Percentiles rank a stretch among this genome's conserved stretches.
Conservation (phyloP, 73 alveolate species). For the Paraurostyla sp. region DNA sequence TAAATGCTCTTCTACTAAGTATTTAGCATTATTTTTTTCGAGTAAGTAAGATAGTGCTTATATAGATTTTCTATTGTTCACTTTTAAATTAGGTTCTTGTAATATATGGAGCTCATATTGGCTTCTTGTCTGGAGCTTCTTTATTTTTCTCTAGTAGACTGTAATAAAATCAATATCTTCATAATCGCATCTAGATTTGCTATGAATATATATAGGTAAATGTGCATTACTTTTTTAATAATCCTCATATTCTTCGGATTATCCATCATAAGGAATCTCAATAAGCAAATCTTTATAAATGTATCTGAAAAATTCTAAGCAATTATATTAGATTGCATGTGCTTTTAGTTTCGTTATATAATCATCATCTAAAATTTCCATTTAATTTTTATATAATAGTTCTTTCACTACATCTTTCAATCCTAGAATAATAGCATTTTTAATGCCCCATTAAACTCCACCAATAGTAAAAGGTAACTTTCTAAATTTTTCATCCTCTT, state of each 20-base stretch:
- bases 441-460: constrained; percentile 37
- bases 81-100: background rate
- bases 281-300: too few species aligned
- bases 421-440: background rate
- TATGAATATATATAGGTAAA: background rate
- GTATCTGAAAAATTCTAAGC: too few species aligned
- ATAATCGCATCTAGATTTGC: background rate
- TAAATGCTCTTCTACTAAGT: too few species aligned
- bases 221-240: too few species aligned
- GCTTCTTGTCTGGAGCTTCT: background rate
- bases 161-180: background rate
- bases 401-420: background rate
- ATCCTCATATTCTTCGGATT: background rate
- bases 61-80: background rate
- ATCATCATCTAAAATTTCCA: background rate
- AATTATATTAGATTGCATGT: too few species aligned
- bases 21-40: too few species aligned
- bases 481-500: background rate
- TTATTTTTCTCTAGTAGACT: background rate
- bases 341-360: too few species aligned
- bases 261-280: too few species aligned
- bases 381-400: background rate
- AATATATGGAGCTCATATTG: background rate
- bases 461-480: background rate
- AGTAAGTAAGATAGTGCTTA: too few species aligned